phyloP scores from a whole-genome alignment of 345 rosid genomes.

The Pseudoturritis turrita region DNA sequence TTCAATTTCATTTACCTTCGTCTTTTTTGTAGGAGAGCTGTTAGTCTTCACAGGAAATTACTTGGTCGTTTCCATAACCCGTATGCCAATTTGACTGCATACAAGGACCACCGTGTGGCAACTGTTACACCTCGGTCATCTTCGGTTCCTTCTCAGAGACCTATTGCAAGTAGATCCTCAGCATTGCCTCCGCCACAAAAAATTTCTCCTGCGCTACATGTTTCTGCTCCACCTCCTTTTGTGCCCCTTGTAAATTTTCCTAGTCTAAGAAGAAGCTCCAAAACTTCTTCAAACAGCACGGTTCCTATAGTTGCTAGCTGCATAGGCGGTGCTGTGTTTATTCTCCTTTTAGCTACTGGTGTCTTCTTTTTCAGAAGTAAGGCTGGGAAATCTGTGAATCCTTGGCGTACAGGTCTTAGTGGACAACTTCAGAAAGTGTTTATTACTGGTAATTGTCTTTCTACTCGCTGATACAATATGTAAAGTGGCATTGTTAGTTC shows the following conservation, averaged over 20 bases:
- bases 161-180: neutral
- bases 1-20: neutral
- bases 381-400: conserved; percentile 72
- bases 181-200: neutral
- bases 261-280: conserved; percentile 1
- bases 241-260: neutral
- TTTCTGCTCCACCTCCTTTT: conserved; percentile 25
- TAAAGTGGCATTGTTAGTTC: neutral
- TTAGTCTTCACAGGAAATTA: conserved; percentile 24
- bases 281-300: neutral
- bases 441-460: conserved; percentile 52
- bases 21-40: neutral
- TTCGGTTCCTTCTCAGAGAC: neutral
- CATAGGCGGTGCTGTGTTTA: conserved; percentile 34
- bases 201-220: neutral
- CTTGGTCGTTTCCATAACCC: conserved; percentile 17
- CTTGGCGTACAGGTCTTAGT: conserved; percentile 92
- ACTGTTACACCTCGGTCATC: neutral
- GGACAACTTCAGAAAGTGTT: conserved; percentile 96
- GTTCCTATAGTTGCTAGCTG: conserved; percentile 25
- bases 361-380: conserved; percentile 46
- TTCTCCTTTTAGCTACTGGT: conserved; percentile 36
- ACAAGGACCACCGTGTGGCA: neutral
- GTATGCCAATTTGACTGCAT: neutral
- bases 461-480: neutral